phyloP scores from a whole-genome alignment of 495 filamentous ascomycete species.

The Penicillium subrubescens region DNA sequence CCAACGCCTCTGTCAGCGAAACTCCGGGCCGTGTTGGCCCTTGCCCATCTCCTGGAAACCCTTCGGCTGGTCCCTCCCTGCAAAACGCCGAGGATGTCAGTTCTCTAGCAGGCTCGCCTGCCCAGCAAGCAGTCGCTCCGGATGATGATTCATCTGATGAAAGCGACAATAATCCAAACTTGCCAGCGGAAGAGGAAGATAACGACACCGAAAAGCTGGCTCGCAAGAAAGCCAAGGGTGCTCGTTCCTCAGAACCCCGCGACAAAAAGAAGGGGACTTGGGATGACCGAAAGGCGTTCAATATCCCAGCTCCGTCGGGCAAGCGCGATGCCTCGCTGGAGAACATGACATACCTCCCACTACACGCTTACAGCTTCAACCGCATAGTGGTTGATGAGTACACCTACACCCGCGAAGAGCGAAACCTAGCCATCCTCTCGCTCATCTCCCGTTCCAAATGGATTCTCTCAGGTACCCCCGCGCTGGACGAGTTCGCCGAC shows the following conservation, averaged over 20 bases:
- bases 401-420: constrained; percentile 52
- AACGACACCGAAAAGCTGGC: not conserved
- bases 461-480: constrained; percentile 70
- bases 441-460: constrained; percentile 58
- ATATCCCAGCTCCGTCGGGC: constrained; percentile 14
- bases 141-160: constrained; percentile 1
- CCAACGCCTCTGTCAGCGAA: not conserved
- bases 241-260: not conserved
- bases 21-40: not conserved
- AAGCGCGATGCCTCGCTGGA: constrained; percentile 10
- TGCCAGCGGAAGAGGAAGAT: not conserved
- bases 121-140: not conserved
- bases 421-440: constrained; percentile 30
- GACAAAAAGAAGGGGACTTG: constrained; percentile 8
- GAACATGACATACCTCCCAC: constrained; percentile 33
- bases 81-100: not conserved
- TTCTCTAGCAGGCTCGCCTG: not conserved
- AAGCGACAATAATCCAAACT: not conserved
- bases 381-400: constrained; percentile 72
- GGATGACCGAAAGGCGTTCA: constrained; percentile 33
- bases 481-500: constrained; percentile 57
- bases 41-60: not conserved
- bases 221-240: constrained; percentile 9
- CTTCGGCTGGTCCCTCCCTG: not conserved
- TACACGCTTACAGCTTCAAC: constrained; percentile 64